Evolutionary conservation across 2,329 filamentous ascomycete genomes (phyloP), one percentile per base, ranked within the genome.

Genomic region (Sarocladiaceae sp.): DNA sequence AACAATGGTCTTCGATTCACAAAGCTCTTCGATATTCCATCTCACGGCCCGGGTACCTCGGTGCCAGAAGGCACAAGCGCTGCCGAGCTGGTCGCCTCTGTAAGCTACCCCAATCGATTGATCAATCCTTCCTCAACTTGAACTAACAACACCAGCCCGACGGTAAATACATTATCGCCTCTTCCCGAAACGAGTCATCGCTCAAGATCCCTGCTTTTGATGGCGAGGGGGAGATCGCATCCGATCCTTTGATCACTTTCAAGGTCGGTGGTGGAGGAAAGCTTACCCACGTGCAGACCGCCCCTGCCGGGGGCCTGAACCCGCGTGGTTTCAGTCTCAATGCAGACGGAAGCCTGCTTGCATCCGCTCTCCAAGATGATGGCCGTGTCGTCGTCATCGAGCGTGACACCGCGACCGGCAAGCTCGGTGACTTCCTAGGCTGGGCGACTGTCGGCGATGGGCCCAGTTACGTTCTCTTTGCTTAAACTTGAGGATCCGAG

Each of bases 291-390:
- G 58, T 77, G 3, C 74, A 83, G 53, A 68, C 79, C 21, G 72
- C 73, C n/a, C 70, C 83, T 0, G 74, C 80, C 0, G 82, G 82
- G 40, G 86, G 86, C 2, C 60, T 65, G 6, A 74, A 72, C 45
- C 85, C 86, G 0, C 73, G 85, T 18, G 82, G 84, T 32, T 84
- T 87, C 59, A 74, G 72, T 42, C 63, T 87, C 46, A 88, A 83
- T 60, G 71, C 70, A 49, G 74, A 72, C 10, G 85, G 84, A 1
- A 71, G 72, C 45, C 62, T 83, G 47, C 64, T 88, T 3, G 84
- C 81, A 1, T 76, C 88, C 21, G 83, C 74, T 1, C 69, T 85
- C 50, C 82, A 88, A 62, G 62, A 63, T 13, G 78, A 78, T 42
- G 66, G 70, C 24, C 76, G 73, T 23, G 76, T 87, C 2, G 76